Conservation (phyloP, 345 rosid genomes). For the Gossypium sturtianum region DNA sequence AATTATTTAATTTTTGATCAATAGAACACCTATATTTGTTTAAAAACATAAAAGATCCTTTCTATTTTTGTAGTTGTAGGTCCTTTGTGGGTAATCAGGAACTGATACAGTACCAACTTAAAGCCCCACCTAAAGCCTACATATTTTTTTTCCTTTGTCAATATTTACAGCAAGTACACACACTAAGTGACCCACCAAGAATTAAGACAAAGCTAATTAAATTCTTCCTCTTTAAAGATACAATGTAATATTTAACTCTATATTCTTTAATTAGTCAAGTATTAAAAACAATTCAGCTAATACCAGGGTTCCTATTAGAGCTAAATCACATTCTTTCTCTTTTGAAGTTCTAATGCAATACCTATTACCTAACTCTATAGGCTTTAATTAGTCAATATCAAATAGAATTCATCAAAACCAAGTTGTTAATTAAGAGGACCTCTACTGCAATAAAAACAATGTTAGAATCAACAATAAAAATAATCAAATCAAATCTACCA, state of each 20-base stretch:
- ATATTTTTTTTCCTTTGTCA: constrained; percentile 42
- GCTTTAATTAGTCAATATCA: not conserved
- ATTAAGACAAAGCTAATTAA: constrained; percentile 45
- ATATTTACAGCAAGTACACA: constrained; percentile 73
- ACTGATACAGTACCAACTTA: constrained; percentile 52
- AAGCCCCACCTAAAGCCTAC: constrained; percentile 78
- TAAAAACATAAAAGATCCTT: not conserved
- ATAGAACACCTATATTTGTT: not conserved
- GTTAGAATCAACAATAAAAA: not conserved
- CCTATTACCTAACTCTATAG: not conserved
- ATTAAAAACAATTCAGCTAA: not conserved
- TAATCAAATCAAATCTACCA: not conserved
- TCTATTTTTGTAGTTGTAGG: constrained; percentile 42
- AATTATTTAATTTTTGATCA: not conserved
- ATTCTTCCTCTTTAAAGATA: not conserved
- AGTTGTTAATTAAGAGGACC: too few relatives aligned
- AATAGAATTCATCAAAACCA: not conserved
- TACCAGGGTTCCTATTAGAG: not conserved
- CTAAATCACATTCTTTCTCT: not conserved
- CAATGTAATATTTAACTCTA: not conserved
- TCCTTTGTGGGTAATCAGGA: constrained; percentile 45
- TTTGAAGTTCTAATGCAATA: not conserved
- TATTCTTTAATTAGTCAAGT: not conserved
- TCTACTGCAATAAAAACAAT: too few relatives aligned
- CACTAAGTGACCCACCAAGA: constrained; percentile 64